Conservation (phyloP, 495 filamentous ascomycete genomes). For the Lophiostoma macrostomum region DNA sequence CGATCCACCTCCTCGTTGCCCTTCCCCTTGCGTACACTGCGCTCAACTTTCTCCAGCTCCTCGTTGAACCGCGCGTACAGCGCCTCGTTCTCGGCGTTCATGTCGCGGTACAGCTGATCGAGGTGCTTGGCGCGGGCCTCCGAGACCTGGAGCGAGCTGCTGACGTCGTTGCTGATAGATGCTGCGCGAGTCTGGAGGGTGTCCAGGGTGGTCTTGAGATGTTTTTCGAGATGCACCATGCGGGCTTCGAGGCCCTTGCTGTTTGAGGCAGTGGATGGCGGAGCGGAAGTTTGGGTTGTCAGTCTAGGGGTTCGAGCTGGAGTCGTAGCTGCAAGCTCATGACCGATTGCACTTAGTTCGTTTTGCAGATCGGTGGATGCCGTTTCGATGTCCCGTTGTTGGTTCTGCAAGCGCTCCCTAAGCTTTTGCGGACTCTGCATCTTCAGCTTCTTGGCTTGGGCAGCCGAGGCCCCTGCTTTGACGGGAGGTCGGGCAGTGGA, state of each 20-base stretch:
- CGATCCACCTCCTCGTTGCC: constrained; percentile 69
- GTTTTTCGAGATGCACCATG: constrained; percentile 62
- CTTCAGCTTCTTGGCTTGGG: constrained; percentile 56
- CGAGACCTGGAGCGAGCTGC: constrained; percentile 63
- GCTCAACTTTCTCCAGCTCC: constrained; percentile 80
- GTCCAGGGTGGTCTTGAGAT: constrained; percentile 57
- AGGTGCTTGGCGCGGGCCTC: constrained; percentile 79
- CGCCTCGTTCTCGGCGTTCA: constrained; percentile 88
- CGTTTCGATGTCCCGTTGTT: constrained; percentile 69
- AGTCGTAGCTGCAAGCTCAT: constrained; percentile 72
- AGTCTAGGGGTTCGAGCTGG: constrained; percentile 31
- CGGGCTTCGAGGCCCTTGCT: constrained; percentile 54
- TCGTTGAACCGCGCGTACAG: constrained; percentile 90
- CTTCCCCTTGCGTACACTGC: constrained; percentile 67
- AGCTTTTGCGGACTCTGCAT: constrained; percentile 91
- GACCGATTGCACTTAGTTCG: constrained; percentile 77
- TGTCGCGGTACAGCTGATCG: constrained; percentile 85
- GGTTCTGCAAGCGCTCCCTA: constrained; percentile 79
- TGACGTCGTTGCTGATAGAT: constrained; percentile 63
- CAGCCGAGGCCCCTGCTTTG: constrained; percentile 6
- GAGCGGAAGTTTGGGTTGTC: constrained; percentile 26
- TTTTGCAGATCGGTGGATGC: constrained; percentile 65
- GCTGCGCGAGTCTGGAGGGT: constrained; percentile 61
- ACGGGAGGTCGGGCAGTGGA: constrained; percentile 21
- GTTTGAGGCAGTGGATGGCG: constrained; percentile 14